Base-by-base conservation (phyloP, 345 rosid species). In the Mangifera indica region DNA sequence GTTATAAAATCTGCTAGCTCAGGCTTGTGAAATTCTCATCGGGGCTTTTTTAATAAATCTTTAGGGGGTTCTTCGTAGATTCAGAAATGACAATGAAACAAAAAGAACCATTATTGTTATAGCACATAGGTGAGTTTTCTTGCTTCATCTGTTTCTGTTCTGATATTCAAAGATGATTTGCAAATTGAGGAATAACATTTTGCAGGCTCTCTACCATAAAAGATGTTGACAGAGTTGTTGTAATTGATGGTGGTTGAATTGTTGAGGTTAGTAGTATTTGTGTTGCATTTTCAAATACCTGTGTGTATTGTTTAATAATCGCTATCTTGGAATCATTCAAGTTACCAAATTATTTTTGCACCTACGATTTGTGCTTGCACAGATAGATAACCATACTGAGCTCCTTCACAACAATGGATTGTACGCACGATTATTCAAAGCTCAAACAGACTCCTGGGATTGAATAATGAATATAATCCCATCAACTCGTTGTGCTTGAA, bases 351-450 rank as follows among this genome's bases (percentile, higher is more conserved):
- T 37, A 25, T 10, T 51, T 45, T 34, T 15, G 29, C 21, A 45
- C 10, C 46, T 53, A 68, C 51, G 7, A 32, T 40, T 45, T 32
- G 44, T 48, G 53, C 52, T 51, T 53, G 42, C 21, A 13, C 72
- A 81, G 88, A 71, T 84, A 74, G 88, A 86, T 49, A 48, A 60
- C 3, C 85, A 84, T 67, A 10, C 3, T 10, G 86, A 82, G 61
- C 88, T 84, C 24, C 59, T 84, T 21, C 70, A 7, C 10, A 74
- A 65, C 34, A 76, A 66, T 32, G 81, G 88, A 45, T 20, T 78
- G 55, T 84, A 84, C 57, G 69, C 81, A 1, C 71, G 51, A 40
- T 48, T 84, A 69, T 40, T 78, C 57, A 67, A 62, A 59, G 21
- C 62, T 60, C 87, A 81, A 65, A 63, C 59, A 10, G 69, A 77